Evolutionary conservation across 2,329 filamentous ascomycete genomes (phyloP), one percentile per base, ranked within the genome.

Genomic region (Exophiala calicioides): DNA sequence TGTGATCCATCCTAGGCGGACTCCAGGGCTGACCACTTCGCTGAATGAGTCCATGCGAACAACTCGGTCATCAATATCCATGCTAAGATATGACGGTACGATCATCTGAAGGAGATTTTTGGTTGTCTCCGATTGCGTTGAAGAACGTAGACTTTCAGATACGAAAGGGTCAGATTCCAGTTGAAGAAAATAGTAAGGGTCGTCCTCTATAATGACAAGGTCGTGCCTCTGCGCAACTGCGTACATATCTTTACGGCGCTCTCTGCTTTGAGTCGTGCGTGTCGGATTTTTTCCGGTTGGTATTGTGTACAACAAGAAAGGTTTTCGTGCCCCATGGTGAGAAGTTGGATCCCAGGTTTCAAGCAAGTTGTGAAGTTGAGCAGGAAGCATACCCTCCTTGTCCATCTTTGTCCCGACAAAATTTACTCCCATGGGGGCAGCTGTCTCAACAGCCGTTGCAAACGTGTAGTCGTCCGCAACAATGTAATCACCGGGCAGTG

Each of bases 401-500:
- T 35, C 33, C 33, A 35, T 35, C 8, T 10, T 21, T 13, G 24
- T 21, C 20, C 19, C 19, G 18, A 35, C 33, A 12, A 35, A 7
- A 5, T 6, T 35, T 13, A 35, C 12, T 12, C 19, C 19, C 6
- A 41, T n/a, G 5, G 38, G 10, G 13, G 16, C 9, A 18, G 38
- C 38, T 15, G 38, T 29, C 15, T 41, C 38, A 16, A 41, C 32
- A 18, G 29, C 24, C 3, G 26, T 29, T 3, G 38, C 30, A 21
- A 31, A 41, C 7, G 38, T 41, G 38, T 41, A 41, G 6, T 41
- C 38, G 15, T 41, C 38, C 19, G 32, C 38, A 18, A 41, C 8
- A 29, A 41, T 20, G 18, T 15, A 41, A 21, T 41, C 38, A 15
- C 38, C 38, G 7, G 38, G 38, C n/a, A 31, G 26, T 8, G 37